Evolutionary conservation across 805 yeast species (phyloP), one percentile per base, ranked within the genome.

Genomic region (Wickerhamomyces chambardii): DNA sequence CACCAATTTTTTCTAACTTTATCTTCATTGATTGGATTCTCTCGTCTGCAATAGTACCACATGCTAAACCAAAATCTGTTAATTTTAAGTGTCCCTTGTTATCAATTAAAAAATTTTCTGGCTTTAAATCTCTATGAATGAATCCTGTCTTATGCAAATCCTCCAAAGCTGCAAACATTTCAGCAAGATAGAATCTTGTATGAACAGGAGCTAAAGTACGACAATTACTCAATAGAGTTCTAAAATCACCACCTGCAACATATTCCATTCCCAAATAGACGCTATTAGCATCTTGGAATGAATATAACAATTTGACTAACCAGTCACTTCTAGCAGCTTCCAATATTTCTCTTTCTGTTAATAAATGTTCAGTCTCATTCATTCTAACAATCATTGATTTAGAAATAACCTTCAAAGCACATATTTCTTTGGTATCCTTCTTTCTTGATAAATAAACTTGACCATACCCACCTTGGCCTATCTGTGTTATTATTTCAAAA

Each of bases 391-490:
- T 67, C 48, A 89, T 68, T 50, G 81, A 81, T 58, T 92, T 92
- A 57, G 86, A 89, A 52, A 92, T 69, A 12, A 92, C 84, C 57
- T 92, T 92, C 48, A 92, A 67, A 2, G 99, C 99, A 60, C 96
- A 90, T 32, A 92, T 82, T 59, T 92, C 99, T 43, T 79, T 76
- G 2, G 97, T 87, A 52, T 92, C 99, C 46, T 78, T 80, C 66
- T 92, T 92, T 46, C 89, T 74, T 1, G 99, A 97, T 42, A 92
- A 64, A 50, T 85, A 92, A n/a, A 92, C 99, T 61, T 92, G 97
- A 17, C 99, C 99, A 54, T 92, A 92, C 4, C 99, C 99, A 53
- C 99, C 99, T 64, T 92, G 98, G 12, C 99, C 99, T 24, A 92
- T 97, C 63, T 92, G 98, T 1, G 99, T 92, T 45, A 92, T 81